Evolutionary conservation across 768 basidiomycete genomes (phyloP).

Genomic region (Kwoniella newhampshirensis): DNA sequence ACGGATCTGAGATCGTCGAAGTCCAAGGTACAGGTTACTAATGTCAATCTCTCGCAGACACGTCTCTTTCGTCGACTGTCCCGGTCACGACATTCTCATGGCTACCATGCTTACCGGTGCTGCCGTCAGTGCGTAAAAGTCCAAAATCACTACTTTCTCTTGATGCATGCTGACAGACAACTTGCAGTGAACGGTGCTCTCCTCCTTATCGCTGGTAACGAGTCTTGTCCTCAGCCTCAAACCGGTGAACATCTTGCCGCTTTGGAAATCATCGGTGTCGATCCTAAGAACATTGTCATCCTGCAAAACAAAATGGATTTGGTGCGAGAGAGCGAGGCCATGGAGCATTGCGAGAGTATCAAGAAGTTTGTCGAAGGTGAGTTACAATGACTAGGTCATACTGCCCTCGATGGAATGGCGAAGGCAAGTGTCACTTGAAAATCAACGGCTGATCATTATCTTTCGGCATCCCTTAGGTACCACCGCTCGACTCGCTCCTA

Average conservation of each 20-base stretch:
- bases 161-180: conserved; percentile 1
- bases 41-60: conserved; percentile 58
- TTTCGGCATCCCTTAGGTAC: conserved; percentile 67
- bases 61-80: conserved; percentile 94
- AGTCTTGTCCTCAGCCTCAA: conserved; percentile 98
- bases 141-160: not conserved
- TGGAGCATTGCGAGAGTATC: conserved; percentile 96
- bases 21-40: too few relatives aligned
- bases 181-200: conserved; percentile 82
- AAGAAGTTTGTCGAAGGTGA: conserved; percentile 89
- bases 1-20: not conserved
- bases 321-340: conserved; percentile 88
- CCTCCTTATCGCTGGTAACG: conserved; percentile 92
- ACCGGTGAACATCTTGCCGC: conserved; percentile 98
- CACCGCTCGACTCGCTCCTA: conserved; percentile 93
- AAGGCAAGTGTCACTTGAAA: too few relatives aligned
- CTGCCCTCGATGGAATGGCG: too few relatives aligned
- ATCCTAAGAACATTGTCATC: conserved; percentile 84
- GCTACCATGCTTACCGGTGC: conserved; percentile 99
- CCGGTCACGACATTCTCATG: conserved; percentile 99
- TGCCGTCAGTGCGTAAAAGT: conserved; percentile 67
- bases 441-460: not conserved
- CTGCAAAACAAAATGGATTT: conserved; percentile 98
- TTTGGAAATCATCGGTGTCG: conserved; percentile 97
- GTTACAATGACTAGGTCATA: too few relatives aligned